Base-by-base conservation (phyloP, 169 alveolate genomes). In the Theileria sp. region DNA sequence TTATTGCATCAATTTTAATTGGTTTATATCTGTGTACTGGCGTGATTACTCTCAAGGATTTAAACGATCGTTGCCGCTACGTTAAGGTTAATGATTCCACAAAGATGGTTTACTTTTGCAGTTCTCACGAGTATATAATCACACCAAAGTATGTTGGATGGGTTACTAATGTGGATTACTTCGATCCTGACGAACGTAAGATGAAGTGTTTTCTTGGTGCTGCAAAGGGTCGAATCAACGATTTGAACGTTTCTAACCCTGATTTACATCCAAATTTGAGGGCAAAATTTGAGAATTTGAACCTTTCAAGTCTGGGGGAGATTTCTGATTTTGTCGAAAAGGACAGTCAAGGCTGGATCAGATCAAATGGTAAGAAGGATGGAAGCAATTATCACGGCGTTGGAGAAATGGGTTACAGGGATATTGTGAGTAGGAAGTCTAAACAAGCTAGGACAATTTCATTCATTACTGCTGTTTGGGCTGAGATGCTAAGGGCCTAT, bases 401-500 rank as follows among this genome's bases (percentile, higher is more conserved):
- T 19, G 93, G 92, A 30, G 73, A 44, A 0, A 62, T 30, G 17
- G 93, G 90, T 38, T 94, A 77, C 82, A 79, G 62, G 80, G 95
- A 91, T 61, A 87, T 94, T 50, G 88, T 94, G 50, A 93, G 96
- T 15, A 74, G 94, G 36, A 95, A 95, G 25, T 80, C 97, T 13
- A 87, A 79, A 49, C 89, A 92, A 77, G 97, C 95, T 54, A 81
- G 97, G 58, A 94, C 97, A 5, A 91, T 94, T 56, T 92, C 97
- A 19, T 94, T 94, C 88, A 88, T 94, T 69, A 87, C 97, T 5
- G 97, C 96, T 23, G 97, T 94, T 34, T 94, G 95, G 93, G 92
- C 96, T 72, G 97, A 94, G 75, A 94, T 94, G 96, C 92, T 94
- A 49, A 84, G 97, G 51, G 97, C 97, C 9, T 94, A 94, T 81